Evolutionary conservation across 148 eudicot genomes (phyloP), one percentile per base, ranked within the genome.

Genomic region (Fallopia convolvulus): DNA sequence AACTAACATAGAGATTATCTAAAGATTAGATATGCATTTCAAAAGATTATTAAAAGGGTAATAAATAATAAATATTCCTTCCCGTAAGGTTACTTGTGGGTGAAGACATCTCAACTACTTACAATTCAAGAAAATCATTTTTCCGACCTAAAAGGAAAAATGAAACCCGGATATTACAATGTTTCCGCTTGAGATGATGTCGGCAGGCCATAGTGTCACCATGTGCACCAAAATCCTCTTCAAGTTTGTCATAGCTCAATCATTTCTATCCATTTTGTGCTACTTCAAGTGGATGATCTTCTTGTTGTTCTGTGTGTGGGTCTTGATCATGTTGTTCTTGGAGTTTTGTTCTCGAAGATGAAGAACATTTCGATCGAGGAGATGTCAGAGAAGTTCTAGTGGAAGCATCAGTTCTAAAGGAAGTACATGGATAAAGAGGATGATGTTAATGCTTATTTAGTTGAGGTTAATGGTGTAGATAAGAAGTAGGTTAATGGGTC

Each of bases 301-400:
- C 91, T 63, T 95, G 72, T 95, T 95, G 77, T 95, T 92, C 75
- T 90, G 97, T 0, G 89, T 90, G 0, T 95, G 99, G 99, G 93
- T 95, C 0, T 4, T 95, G 60, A 53, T 89, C 41, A 92, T 95
- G 99, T 90, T 97, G 2, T 6, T 92, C 2, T 95, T 95, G 53
- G 96, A 88, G 73, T 95, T 85, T 20, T 95, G 84, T 9, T 92
- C 13, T 97, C 99, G 8, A 97, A 95, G 87, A 95, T 97, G 5
- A 95, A 95, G 86, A 89, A 89, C 9, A 63, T 95, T 1, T 97
- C 99, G n/a, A 95, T 95, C 11, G 99, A 95, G 82, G 97, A 92
- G 80, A 95, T 95, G 97, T 87, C 92, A 0, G 97, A 95, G 82
- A 82, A 79, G 52, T 97, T 95, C 10, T 95, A 97, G 97, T 92